Evolutionary conservation across 2,329 filamentous ascomycete genomes (phyloP).

Genomic region (Penicillium sp.): DNA sequence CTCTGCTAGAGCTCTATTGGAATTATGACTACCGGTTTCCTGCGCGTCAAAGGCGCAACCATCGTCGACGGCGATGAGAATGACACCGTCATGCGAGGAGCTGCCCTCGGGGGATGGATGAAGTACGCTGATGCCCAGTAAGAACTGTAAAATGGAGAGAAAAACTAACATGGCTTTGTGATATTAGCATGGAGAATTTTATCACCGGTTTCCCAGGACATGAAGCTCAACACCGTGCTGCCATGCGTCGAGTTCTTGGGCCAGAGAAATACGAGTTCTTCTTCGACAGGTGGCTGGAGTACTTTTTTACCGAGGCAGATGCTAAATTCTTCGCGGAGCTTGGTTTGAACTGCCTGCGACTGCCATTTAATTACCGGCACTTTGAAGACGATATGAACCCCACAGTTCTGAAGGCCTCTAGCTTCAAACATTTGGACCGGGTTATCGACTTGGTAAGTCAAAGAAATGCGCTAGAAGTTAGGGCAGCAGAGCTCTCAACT

Average conservation of each 20-base stretch:
- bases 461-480: too few species aligned
- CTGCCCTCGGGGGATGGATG: slow-evolving; percentile 50
- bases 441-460: slow-evolving; percentile 44
- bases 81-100: slow-evolving; percentile 51
- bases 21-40: slow-evolving; percentile 36
- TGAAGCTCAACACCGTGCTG: slow-evolving; percentile 57
- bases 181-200: slow-evolving; percentile 60
- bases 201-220: slow-evolving; percentile 64
- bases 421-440: slow-evolving; percentile 52
- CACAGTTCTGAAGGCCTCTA: slow-evolving; percentile 45
- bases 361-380: slow-evolving; percentile 63
- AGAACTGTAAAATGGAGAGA: neutral
- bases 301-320: slow-evolving; percentile 62
- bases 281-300: slow-evolving; percentile 58
- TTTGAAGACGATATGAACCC: slow-evolving; percentile 53
- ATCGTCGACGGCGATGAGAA: slow-evolving; percentile 51
- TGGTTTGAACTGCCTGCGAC: slow-evolving; percentile 59
- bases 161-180: neutral
- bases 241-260: slow-evolving; percentile 56
- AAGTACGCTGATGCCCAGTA: slow-evolving; percentile 29
- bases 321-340: slow-evolving; percentile 59
- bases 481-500: neutral
- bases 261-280: slow-evolving; percentile 61
- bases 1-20: neutral
- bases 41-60: slow-evolving; percentile 45